Evolutionary conservation across 2,329 filamentous ascomycete genomes (phyloP), one percentile per base, ranked within the genome.

Genomic region (Talaromyces sp.): DNA sequence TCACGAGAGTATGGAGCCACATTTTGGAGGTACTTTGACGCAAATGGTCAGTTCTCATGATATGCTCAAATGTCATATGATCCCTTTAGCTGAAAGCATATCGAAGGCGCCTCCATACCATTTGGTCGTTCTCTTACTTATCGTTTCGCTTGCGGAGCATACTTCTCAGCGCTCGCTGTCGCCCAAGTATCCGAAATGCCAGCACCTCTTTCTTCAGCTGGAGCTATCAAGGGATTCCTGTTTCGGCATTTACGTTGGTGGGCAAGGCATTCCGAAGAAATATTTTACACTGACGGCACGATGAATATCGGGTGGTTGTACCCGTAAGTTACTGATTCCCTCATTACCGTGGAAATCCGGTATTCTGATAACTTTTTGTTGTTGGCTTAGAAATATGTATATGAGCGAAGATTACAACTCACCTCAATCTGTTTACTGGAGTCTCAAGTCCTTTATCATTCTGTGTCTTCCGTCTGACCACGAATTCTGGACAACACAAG

Each of bases 81-180:
- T 19, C 3, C 22, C 4, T 6, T 47, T 47, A 22, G 43, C 43
- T 47, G 43, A 47, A 5, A 47, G 5, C 22, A 22, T 47, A 47
- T 9, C n/a, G 19, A 19, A 33, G 47, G 16, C 10, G 11, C 49
- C 57, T 84, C 89, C 1, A 90, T 92, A 60, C 90, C 91, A 0
- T 94, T 92, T 69, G 91, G 91, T 3, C 85, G 91, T 57, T 91
- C 89, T 61, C 84, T 93, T 59, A 91, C 89, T 7, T 94, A 94
- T 74, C 86, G 90, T n/a, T 93, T 92, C 75, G 90, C 90, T 58
- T 93, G 93, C 87, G 88, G 89, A n/a, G 90, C 87, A 0, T 93
- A 93, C 78, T 93, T 90, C 90, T 88, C 89, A 13, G 89, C 90
- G 0, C 78, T 93, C 33, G 91, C 89, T 1, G 92, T 92, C 71